Evolutionary conservation across 2,329 filamentous ascomycete genomes (phyloP), one percentile per base, ranked within the genome.

Genomic region (Diaporthe helianthi): DNA sequence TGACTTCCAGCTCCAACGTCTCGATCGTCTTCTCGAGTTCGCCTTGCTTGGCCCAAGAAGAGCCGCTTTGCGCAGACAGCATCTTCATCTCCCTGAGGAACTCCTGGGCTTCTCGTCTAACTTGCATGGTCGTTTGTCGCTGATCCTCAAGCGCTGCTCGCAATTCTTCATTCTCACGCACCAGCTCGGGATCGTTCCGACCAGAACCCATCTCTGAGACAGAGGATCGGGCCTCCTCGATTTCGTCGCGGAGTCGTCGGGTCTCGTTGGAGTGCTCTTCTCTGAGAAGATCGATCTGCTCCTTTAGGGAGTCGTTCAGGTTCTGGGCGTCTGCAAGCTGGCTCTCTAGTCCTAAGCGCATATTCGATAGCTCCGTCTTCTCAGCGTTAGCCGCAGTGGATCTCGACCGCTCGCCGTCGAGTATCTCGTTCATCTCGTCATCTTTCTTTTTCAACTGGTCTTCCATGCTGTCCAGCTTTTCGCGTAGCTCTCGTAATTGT

Each of bases 61-160:
- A 86, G 72, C 89, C 90, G 75, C 92, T 96, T 74, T 94, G 91
- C 73, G 93, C 87, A 6, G 94, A 97, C 55, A 98, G 85, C 54
- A 88, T 84, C 72, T 93, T 90, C 96, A 98, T 99, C 79, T 99
- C 96, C 71, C 88, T 86, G 52, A 99, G 81, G 77, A 95, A 97
- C 61, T 90, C 87, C 68, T 93, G 90, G 0, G 94, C 94, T 80
- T 98, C 93, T 67, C 87, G 88, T 29, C 93, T 89, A 38, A 98
- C 96, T 75, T 97, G 92, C 71, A 97, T 92, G 0, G 94, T 97
- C 2, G 96, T 87, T 69, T 91, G 87, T 73, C 93, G 90, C 78
- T 98, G 95, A 72, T 94, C 86, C 65, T 84, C 82, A 26, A 95
- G 80, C 36, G 91, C 86, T 44, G 80, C 79, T 72, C 91, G 88